Conservation (phyloP, 2,329 filamentous ascomycete species). For the Fusarium xylarioides region DNA sequence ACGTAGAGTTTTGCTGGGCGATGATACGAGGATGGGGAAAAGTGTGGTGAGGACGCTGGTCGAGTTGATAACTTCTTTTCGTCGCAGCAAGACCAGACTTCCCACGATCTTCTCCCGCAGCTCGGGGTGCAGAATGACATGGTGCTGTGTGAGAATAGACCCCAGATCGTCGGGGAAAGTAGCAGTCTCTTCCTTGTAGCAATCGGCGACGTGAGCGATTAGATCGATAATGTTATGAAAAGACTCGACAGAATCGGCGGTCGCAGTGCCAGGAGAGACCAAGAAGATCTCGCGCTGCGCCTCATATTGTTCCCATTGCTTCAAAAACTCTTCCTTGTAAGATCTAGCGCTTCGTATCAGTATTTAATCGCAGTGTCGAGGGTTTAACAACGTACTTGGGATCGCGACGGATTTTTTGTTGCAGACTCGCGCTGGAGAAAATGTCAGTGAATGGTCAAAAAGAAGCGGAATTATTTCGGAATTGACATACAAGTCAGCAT, state of each 20-base stretch:
- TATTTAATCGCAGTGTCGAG: neutral
- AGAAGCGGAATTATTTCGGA: neutral
- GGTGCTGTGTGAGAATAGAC: slow-evolving; percentile 81
- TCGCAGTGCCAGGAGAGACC: slow-evolving; percentile 79
- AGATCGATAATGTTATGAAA: slow-evolving; percentile 94
- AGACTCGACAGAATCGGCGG: slow-evolving; percentile 80
- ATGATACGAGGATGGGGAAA: slow-evolving; percentile 94
- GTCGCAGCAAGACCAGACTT: slow-evolving; percentile 84
- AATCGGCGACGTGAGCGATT: slow-evolving; percentile 91
- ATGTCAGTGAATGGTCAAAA: slow-evolving; percentile 39
- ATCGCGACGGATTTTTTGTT: slow-evolving; percentile 91
- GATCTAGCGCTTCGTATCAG: slow-evolving; percentile 61
- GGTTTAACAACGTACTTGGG: slow-evolving; percentile 66
- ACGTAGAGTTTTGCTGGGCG: slow-evolving; percentile 88
- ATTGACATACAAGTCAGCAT: slow-evolving; percentile 77
- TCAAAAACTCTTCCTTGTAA: slow-evolving; percentile 87
- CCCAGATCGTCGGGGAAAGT: slow-evolving; percentile 84
- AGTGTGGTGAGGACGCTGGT: slow-evolving; percentile 83
- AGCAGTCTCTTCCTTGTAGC: slow-evolving; percentile 83
- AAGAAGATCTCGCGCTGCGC: slow-evolving; percentile 92
- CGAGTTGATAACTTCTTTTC: slow-evolving; percentile 93
- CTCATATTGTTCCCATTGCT: slow-evolving; percentile 92
- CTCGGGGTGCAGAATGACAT: slow-evolving; percentile 83
- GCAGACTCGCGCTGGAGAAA: slow-evolving; percentile 75
- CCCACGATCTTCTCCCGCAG: slow-evolving; percentile 94